Conservation (phyloP, 306 rosid species). For the Prunus mume region DNA sequence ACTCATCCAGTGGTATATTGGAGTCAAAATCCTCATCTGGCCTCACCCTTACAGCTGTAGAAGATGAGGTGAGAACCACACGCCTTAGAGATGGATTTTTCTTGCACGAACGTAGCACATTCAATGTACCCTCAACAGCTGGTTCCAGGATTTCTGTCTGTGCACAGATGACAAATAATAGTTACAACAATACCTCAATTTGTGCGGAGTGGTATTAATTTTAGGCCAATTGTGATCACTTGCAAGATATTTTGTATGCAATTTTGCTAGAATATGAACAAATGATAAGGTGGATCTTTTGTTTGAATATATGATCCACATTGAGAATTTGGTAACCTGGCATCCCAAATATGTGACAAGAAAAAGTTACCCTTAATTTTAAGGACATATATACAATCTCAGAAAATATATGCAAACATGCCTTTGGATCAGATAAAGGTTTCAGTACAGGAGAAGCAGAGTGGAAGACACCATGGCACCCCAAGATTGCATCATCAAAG, state of each 20-base stretch:
- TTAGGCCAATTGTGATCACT: neutral
- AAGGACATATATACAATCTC: neutral
- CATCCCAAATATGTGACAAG: neutral
- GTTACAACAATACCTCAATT: neutral
- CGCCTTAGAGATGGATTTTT: slow-evolving; percentile 56
- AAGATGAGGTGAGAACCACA: slow-evolving; percentile 82
- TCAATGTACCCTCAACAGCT: slow-evolving; percentile 68
- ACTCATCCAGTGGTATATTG: slow-evolving; percentile 60
- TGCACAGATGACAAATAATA: neutral
- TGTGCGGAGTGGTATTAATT: neutral
- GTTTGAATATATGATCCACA: neutral
- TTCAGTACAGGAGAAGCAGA: slow-evolving; percentile 82
- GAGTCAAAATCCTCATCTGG: slow-evolving; percentile 46
- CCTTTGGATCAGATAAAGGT: slow-evolving; percentile 69
- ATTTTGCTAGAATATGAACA: neutral
- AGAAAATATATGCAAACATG: neutral
- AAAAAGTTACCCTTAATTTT: neutral
- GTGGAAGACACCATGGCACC: slow-evolving; percentile 86
- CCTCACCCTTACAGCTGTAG: slow-evolving; percentile 66
- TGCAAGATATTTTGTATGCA: neutral
- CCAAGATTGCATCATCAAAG: slow-evolving; percentile 74
- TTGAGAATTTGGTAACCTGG: neutral
- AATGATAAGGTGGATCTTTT: neutral
- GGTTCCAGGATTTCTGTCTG: slow-evolving; percentile 71
- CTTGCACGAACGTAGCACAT: slow-evolving; percentile 68